These are phyloP conservation scores for Myxozyma mucilagina DNA, from an alignment of 805 yeast genomes.

Conservation along the genomic window DNA sequence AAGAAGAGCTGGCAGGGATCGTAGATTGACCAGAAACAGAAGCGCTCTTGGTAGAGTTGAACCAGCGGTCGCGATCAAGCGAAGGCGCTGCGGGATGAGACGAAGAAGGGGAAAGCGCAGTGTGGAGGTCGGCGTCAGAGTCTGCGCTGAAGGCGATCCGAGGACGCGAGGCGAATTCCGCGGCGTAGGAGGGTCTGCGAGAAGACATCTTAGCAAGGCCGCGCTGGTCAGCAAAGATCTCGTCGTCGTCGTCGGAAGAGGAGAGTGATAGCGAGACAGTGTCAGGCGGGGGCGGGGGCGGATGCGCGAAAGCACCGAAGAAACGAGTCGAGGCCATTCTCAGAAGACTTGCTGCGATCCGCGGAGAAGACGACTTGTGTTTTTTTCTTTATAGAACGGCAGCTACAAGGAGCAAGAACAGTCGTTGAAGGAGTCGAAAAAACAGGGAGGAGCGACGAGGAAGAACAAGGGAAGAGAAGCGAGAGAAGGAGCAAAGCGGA, in stretches of 20 bases:
- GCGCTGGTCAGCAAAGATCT: background rate
- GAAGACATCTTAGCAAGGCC: slow-evolving; percentile 59
- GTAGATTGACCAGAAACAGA: no score
- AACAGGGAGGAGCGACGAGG: background rate
- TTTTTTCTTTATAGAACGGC: background rate
- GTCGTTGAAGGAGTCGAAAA: background rate
- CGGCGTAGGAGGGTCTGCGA: slow-evolving; percentile 67
- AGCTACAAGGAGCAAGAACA: background rate
- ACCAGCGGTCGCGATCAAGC: slow-evolving; percentile 26
- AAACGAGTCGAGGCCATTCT: background rate
- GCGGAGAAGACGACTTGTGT: background rate
- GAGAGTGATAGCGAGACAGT: slow-evolving; percentile 12
- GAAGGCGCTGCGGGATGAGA: slow-evolving; percentile 25
- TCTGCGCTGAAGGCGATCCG: slow-evolving; percentile 14
- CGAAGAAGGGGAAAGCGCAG: slow-evolving; percentile 18
- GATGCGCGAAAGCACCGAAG: slow-evolving; percentile 2
- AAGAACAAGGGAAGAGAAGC: background rate
- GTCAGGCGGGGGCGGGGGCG: slow-evolving; percentile 4
- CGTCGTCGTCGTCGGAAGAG: slow-evolving; percentile 19
- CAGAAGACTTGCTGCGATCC: background rate
- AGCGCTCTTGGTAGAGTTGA: background rate
- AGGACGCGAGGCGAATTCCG: slow-evolving; percentile 51
- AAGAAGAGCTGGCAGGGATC: no score
- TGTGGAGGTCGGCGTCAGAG: background rate
- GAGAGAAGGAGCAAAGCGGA: background rate